Conservation (phyloP, 163 green algal species). For the Chlamydomonas reinhardtii region DNA sequence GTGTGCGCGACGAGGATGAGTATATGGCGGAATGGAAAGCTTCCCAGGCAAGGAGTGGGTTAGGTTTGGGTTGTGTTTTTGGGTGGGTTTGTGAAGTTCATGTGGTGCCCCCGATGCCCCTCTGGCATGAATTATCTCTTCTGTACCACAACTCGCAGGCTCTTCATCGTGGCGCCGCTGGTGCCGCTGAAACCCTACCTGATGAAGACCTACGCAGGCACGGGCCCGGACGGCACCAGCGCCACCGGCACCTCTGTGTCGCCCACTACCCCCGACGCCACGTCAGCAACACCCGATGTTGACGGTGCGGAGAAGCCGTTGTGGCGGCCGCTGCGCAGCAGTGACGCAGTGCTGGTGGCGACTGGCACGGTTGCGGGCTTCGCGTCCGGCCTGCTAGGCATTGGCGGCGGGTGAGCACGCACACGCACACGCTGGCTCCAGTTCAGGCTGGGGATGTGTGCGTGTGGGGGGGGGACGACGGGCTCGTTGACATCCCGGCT, state of each 20-base stretch:
- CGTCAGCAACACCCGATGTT: not conserved
- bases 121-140: too few relatives aligned
- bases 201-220: not conserved
- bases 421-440: not conserved
- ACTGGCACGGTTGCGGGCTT: slow-evolving; percentile 74
- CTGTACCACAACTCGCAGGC: not conserved
- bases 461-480: too few relatives aligned
- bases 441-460: too few relatives aligned
- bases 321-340: slow-evolving; percentile 42
- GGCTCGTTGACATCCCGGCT: too few relatives aligned
- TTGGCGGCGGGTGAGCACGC: slow-evolving; percentile 69
- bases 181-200: slow-evolving; percentile 78
- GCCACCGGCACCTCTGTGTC: not conserved
- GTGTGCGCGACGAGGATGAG: too few relatives aligned
- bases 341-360: slow-evolving; percentile 54
- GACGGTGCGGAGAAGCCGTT: not conserved
- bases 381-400: slow-evolving; percentile 81
- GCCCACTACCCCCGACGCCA: not conserved
- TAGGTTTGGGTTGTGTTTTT: too few relatives aligned
- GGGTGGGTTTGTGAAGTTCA: too few relatives aligned
- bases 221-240: not conserved
- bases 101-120: too few relatives aligned
- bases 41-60: too few relatives aligned
- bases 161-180: slow-evolving; percentile 77
- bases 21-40: too few relatives aligned